Evolutionary conservation across 2,329 filamentous ascomycete genomes (phyloP), one percentile per base, ranked within the genome.

Genomic region (Cyphellophora attinorum): DNA sequence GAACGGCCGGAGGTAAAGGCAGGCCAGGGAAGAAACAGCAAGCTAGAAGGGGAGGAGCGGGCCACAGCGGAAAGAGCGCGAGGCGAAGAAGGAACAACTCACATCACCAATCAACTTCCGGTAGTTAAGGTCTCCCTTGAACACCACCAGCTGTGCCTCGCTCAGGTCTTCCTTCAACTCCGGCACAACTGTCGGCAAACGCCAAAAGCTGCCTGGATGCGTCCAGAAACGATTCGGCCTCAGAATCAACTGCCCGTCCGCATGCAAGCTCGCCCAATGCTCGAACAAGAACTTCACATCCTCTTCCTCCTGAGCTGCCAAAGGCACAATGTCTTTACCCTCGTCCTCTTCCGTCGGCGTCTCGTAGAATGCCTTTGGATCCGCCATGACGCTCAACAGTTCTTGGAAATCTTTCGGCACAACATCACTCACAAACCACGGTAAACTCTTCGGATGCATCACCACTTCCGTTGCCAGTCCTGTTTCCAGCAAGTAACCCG

Each of bases 391-490:
- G 43, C 74, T 77, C 33, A 98, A 74, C 2, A 96, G 72, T n/a
- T 80, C 77, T 1, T 68, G 70, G 50, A 96, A 95, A 60, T 98
- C 91, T 27, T 67, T 70, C 0, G 89, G 88, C 8, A 94, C 61
- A 3, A 96, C 91, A 51, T 98, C 91, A 1, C 86, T 95, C 31
- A 98, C 91, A 55, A 96, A 98, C 91, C 91, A 98, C 1, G 91
- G 91, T 39, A 98, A 88, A 14, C 78, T 80, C 64, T 98, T 98
- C 33, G 91, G 88, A 52, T 94, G 88, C 6, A 98, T 72, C 13
- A 96, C 78, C 11, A 98, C 71, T 15, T 77, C 76, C 0, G 88
- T 95, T 0, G 91, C 91, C 5, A 98, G 74, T 1, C 81, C 84
- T 0, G 85, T 71, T 1, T 85, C 79, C 5, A 98, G 70, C 11